Evolutionary conservation across 2,329 filamentous ascomycete species (phyloP).

Genomic region (Orbilia blumenaviensis): DNA sequence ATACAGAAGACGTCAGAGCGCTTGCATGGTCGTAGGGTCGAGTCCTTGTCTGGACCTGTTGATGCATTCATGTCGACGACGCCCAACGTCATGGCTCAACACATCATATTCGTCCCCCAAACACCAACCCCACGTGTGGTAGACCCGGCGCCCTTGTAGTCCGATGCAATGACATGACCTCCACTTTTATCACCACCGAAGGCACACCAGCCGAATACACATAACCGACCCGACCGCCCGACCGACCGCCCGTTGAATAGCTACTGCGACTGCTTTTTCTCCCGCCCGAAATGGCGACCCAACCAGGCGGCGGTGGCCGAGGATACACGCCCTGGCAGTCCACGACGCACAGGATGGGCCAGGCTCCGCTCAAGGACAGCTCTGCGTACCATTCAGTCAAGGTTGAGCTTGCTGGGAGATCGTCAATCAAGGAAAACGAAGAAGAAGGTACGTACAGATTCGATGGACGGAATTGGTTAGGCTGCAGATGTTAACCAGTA

Average conservation of each 20-base stretch:
- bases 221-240: not conserved
- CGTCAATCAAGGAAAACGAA: not conserved
- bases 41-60: not conserved
- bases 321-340: slow-evolving; percentile 34
- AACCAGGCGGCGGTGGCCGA: not conserved
- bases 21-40: not conserved
- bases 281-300: slow-evolving; percentile 19
- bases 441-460: slow-evolving; percentile 16
- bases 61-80: not conserved
- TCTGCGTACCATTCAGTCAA: slow-evolving; percentile 32
- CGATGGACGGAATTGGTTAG: slow-evolving; percentile 10
- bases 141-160: not conserved
- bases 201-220: not conserved
- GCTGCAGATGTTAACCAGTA: not conserved
- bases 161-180: slow-evolving; percentile 1
- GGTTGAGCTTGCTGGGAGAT: slow-evolving; percentile 23
- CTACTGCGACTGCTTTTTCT: not conserved
- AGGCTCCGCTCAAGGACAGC: slow-evolving; percentile 4
- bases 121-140: slow-evolving; percentile 28
- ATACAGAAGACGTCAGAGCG: not conserved
- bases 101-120: slow-evolving; percentile 4
- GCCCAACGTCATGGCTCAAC: slow-evolving; percentile 38
- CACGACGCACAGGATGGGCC: slow-evolving; percentile 17
- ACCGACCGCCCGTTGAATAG: not conserved
- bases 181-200: slow-evolving; percentile 4